Evolutionary conservation across 1,284 basidiomycete genomes (phyloP).

Genomic region (Naganishia cerealis): DNA sequence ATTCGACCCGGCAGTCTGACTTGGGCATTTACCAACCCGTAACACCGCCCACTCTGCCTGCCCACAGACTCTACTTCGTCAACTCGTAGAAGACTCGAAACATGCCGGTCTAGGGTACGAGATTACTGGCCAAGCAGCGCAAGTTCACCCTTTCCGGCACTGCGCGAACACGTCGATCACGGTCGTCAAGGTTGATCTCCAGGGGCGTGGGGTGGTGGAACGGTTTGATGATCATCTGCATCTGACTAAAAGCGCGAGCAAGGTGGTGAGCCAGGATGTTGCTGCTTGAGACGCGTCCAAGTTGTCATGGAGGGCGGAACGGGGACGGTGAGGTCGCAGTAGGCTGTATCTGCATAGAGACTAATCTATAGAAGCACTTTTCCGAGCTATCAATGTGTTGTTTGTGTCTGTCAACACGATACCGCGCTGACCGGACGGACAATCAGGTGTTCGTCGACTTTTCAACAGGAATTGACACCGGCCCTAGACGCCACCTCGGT

Average conservation of each 20-base stretch:
- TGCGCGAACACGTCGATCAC: slow-evolving; percentile 31
- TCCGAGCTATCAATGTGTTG: too few relatives aligned
- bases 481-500: too few relatives aligned
- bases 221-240: slow-evolving; percentile 27
- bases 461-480: too few relatives aligned
- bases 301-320: neutral
- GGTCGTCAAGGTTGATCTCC: slow-evolving; percentile 26
- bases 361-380: neutral
- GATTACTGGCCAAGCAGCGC: slow-evolving; percentile 2
- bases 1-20: neutral
- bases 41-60: neutral
- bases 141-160: slow-evolving; percentile 21
- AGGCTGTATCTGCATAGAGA: neutral
- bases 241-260: slow-evolving; percentile 10
- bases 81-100: neutral
- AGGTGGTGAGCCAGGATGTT: slow-evolving; percentile 28
- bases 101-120: slow-evolving; percentile 26
- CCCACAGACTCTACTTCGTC: slow-evolving; percentile 25
- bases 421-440: too few relatives aligned
- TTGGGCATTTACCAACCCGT: too few relatives aligned
- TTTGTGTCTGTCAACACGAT: too few relatives aligned
- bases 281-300: slow-evolving; percentile 12
- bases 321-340: neutral
- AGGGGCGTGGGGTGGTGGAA: slow-evolving; percentile 28
- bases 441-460: too few relatives aligned